Evolutionary conservation across 768 basidiomycete genomes (phyloP).

Genomic region (Amanita subjunquillea): DNA sequence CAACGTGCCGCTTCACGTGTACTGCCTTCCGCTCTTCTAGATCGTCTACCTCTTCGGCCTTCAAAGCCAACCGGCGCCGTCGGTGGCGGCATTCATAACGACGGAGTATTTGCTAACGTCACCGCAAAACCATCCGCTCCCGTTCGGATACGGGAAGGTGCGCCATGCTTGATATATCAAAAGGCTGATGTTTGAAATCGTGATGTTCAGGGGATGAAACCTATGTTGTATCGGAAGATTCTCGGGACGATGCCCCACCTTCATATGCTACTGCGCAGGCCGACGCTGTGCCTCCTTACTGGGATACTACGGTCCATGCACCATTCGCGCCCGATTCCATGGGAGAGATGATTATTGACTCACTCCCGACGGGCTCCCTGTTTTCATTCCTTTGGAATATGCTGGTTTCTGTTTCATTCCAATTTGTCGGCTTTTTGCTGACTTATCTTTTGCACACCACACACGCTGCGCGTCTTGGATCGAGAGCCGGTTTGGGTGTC

Average conservation of each 20-base stretch:
- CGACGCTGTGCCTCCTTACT: slow-evolving; percentile 96
- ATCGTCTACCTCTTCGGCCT: slow-evolving; percentile 33
- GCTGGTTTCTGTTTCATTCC: slow-evolving; percentile 92
- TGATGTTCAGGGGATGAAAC: slow-evolving; percentile 42
- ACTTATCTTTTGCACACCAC: slow-evolving; percentile 92
- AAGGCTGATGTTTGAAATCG: not conserved
- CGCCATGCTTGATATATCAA: slow-evolving; percentile 7
- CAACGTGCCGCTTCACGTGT: slow-evolving; percentile 41
- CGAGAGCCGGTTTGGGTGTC: slow-evolving; percentile 90
- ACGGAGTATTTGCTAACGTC: slow-evolving; percentile 95
- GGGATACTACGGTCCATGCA: slow-evolving; percentile 95
- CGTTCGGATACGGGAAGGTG: slow-evolving; percentile 50
- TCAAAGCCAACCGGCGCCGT: slow-evolving; percentile 31
- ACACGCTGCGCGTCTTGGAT: slow-evolving; percentile 88
- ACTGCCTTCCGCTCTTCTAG: slow-evolving; percentile 42
- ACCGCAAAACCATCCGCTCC: slow-evolving; percentile 73
- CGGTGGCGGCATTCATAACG: slow-evolving; percentile 65
- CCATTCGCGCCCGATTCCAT: slow-evolving; percentile 54
- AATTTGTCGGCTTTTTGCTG: slow-evolving; percentile 87
- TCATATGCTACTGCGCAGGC: slow-evolving; percentile 88
- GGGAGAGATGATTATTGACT: slow-evolving; percentile 85
- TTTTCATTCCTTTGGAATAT: slow-evolving; percentile 90
- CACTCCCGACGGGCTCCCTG: slow-evolving; percentile 69
- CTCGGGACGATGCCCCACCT: slow-evolving; percentile 77
- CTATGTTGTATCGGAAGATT: slow-evolving; percentile 75